Percentiles rank a stretch among this genome's conserved stretches.
phyloP scores from a whole-genome alignment of 2,329 filamentous ascomycete genomes.

The Aspergillus fijiensis region DNA sequence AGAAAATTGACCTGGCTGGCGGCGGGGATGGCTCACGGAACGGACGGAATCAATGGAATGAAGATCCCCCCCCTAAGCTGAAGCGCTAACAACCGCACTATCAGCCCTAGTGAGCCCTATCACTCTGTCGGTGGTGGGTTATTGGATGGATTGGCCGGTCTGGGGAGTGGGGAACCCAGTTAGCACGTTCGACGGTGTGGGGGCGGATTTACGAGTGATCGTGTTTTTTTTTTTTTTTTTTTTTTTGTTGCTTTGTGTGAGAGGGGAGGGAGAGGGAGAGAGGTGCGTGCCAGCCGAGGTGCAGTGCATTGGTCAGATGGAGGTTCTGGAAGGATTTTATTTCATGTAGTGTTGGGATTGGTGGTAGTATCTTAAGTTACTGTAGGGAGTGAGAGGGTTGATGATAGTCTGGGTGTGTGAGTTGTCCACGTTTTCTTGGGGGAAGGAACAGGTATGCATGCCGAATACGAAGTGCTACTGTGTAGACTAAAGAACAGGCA shows the following conservation, averaged over 20 bases:
- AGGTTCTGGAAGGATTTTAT: too few species aligned
- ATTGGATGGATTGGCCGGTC: too few species aligned
- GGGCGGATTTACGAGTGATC: too few species aligned
- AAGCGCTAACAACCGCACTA: neutral
- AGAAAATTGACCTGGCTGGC: neutral
- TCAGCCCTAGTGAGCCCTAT: neutral
- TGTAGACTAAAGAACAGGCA: constrained; percentile 14
- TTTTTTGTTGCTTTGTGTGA: neutral
- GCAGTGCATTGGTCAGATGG: too few species aligned
- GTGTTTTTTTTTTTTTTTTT: neutral
- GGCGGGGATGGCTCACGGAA: neutral
- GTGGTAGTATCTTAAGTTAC: too few species aligned
- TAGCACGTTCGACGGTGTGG: neutral
- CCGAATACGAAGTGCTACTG: neutral
- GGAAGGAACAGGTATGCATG: neutral
- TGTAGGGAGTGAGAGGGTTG: too few species aligned
- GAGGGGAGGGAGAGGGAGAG: too few species aligned
- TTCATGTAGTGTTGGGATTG: too few species aligned
- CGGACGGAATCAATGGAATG: neutral
- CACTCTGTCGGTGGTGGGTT: neutral
- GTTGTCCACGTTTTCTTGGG: neutral
- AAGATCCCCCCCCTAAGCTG: neutral
- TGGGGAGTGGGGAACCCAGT: neutral
- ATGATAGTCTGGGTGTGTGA: neutral
- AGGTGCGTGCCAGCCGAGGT: too few species aligned